Base-by-base conservation (phyloP, 129 eudicot genomes). In the Rutidosis leptorrhynchoides region DNA sequence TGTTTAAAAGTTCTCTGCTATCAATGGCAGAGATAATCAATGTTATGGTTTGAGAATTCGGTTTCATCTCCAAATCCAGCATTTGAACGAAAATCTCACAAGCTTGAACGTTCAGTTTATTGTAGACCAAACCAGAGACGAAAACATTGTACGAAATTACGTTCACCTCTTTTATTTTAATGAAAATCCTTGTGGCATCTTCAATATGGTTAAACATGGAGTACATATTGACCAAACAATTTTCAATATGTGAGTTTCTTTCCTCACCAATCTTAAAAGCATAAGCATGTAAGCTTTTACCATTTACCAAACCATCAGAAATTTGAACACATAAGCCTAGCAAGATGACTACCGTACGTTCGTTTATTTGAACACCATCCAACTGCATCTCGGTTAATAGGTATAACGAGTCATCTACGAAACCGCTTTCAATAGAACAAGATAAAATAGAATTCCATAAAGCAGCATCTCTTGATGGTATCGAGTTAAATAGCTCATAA, bases 371-470 rank as follows among this genome's bases (percentile, higher is more conserved):
- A 58, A 75, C 29, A 24, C 81, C 87, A 25, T 74, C 79, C 48
- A 73, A 29, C 61, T 61, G 80, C 84, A 79, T 84, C 29, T 64
- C 27, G 28, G 25, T 65, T 17, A 84, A 73, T 64, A 81, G 52
- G 19, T 54, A 24, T 55, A 52, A 9, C 2, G 83, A 70, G 52
- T 81, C 84, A 64, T 73, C 77, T 1, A 68, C 1, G 43, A 10
- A 54, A 33, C 82, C 84, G 9, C n/a, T 68, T 37, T 82, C 81
- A 37, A 69, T 48, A 57, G 45, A 84, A 11, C 78, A 79, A 64
- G 80, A 65, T 37, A 84, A 33, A 74, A 84, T 68, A 68, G 87
- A 84, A 58, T 84, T 84, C 87, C 87, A 79, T 56, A 84, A 42
- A 55, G 82, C 82, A 61, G 33, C 71, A 66, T 84, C 87, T 72